phyloP scores from a whole-genome alignment of 1,284 basidiomycete genomes.

The Marasmius fiardii region DNA sequence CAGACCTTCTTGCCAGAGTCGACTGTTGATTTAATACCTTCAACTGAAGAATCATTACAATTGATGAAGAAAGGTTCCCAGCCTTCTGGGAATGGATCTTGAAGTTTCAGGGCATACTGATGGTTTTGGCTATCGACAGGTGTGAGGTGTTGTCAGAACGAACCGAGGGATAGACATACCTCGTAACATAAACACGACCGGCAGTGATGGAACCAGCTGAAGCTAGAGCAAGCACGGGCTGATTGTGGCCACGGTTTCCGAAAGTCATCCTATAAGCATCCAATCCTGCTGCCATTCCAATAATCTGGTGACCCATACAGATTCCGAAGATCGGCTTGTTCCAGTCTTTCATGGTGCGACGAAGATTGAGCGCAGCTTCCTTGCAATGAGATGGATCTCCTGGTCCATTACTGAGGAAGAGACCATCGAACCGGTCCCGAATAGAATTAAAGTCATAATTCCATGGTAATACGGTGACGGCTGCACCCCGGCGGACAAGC shows the following conservation, averaged over 20 bases:
- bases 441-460: slow-evolving; percentile 93
- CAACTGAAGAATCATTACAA: slow-evolving; percentile 96
- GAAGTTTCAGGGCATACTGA: slow-evolving; percentile 91
- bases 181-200: slow-evolving; percentile 96
- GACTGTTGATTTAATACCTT: slow-evolving; percentile 90
- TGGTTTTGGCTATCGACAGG: slow-evolving; percentile 75
- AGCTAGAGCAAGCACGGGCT: slow-evolving; percentile 93
- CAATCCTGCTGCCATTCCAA: slow-evolving; percentile 95
- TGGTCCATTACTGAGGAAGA: slow-evolving; percentile 96
- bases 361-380: slow-evolving; percentile 80
- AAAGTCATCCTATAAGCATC: slow-evolving; percentile 98
- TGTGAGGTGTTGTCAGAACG: slow-evolving; percentile 1
- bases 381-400: slow-evolving; percentile 91
- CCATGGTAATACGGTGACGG: slow-evolving; percentile 97
- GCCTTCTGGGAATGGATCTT: slow-evolving; percentile 90
- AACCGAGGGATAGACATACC: slow-evolving; percentile 43
- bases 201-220: slow-evolving; percentile 90
- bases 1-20: slow-evolving; percentile 88
- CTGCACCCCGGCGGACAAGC: slow-evolving; percentile 85
- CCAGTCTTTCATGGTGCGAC: slow-evolving; percentile 85
- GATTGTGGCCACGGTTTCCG: slow-evolving; percentile 99
- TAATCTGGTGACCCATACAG: slow-evolving; percentile 98
- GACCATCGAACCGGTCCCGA: slow-evolving; percentile 89
- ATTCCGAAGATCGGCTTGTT: slow-evolving; percentile 95
- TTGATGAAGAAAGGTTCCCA: slow-evolving; percentile 99